Evolutionary conservation across 768 basidiomycete genomes (phyloP), one percentile per base, ranked within the genome.

Genomic region (Gymnopilus junonius): DNA sequence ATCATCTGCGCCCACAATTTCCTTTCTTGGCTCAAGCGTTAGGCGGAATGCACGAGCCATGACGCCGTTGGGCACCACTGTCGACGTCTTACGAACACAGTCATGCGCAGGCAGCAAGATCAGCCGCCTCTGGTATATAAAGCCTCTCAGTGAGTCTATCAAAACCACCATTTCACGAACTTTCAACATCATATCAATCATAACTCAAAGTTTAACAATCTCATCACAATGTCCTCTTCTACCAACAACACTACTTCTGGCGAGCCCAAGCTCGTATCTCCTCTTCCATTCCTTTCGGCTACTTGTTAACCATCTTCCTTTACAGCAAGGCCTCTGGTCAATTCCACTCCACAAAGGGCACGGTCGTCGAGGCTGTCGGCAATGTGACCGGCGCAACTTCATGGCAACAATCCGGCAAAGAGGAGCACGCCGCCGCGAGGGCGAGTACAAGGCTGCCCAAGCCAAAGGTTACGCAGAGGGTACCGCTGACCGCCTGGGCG

Each of bases 401-500:
- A 2, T 85, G 82, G 85, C 71, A 78, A 55, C 67, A 76, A 21
- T 79, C 80, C 5, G 86, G 86, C 15, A 79, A 81, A 69, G 64
- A 83, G 62, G 84, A 86, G 70, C 86, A 86, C 67, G 80, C 78
- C 4, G 69, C 77, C 39, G 85, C 48, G 84, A 86, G 70, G 77
- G 77, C 17, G 83, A 84, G 71, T 77, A 77, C 73, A 79, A 81
- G 27, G 82, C 83, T 21, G 83, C 83, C 17, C 78, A 84, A 64
- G 80, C 81, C 20, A 75, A 84, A 67, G 81, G 78, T 1, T 85
- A 83, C 68, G 83, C 70, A 11, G 82, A 87, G 59, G 86, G 85
- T 3, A 76, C 78, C 1, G 58, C 55, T 0, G 83, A 86, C 65
- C 79, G 83, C 34, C 14, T 85, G 17, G 62, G 27, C 1, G 85